phyloP scores from a whole-genome alignment of 306 rosid species.

The Acmispon strigosus region DNA sequence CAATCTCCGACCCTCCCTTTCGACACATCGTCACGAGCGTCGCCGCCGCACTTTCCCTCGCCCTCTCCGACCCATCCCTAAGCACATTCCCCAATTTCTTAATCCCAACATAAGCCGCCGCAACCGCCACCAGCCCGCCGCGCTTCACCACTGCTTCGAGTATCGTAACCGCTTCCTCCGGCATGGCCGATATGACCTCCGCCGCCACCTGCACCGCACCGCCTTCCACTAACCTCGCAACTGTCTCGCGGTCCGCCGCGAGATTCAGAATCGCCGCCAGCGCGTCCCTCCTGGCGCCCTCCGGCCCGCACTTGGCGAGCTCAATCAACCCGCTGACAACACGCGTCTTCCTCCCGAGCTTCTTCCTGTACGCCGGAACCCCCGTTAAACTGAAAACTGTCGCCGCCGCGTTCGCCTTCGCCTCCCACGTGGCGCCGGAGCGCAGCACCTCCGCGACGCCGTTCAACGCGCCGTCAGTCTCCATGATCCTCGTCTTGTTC shows the following conservation, averaged over 20 bases:
- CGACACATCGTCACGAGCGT: slow-evolving; percentile 69
- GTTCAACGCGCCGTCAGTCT: slow-evolving; percentile 64
- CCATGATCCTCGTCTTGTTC: slow-evolving; percentile 67
- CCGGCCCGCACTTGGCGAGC: slow-evolving; percentile 56
- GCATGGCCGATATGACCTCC: slow-evolving; percentile 41
- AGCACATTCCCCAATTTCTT: slow-evolving; percentile 45
- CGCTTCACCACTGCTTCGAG: slow-evolving; percentile 75
- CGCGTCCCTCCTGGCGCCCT: slow-evolving; percentile 52
- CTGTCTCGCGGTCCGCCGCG: slow-evolving; percentile 66
- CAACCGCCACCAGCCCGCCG: slow-evolving; percentile 66
- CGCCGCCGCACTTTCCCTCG: slow-evolving; percentile 84
- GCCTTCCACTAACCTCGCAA: slow-evolving; percentile 50
- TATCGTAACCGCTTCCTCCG: slow-evolving; percentile 72
- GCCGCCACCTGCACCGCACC: slow-evolving; percentile 56
- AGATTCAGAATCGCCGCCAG: slow-evolving; percentile 67
- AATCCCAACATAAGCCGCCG: slow-evolving; percentile 47
- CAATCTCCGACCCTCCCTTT: slow-evolving; percentile 77
- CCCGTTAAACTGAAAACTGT: slow-evolving; percentile 66
- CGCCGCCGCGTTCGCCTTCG: slow-evolving; percentile 90
- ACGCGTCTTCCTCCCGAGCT: slow-evolving; percentile 65
- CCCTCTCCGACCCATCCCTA: slow-evolving; percentile 74
- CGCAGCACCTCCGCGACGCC: slow-evolving; percentile 64
- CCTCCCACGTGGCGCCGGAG: slow-evolving; percentile 80
- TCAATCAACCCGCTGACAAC: slow-evolving; percentile 58
- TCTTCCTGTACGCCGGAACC: slow-evolving; percentile 39